phyloP scores from a whole-genome alignment of 1,284 basidiomycete genomes.

The Heliocybe sulcata region DNA sequence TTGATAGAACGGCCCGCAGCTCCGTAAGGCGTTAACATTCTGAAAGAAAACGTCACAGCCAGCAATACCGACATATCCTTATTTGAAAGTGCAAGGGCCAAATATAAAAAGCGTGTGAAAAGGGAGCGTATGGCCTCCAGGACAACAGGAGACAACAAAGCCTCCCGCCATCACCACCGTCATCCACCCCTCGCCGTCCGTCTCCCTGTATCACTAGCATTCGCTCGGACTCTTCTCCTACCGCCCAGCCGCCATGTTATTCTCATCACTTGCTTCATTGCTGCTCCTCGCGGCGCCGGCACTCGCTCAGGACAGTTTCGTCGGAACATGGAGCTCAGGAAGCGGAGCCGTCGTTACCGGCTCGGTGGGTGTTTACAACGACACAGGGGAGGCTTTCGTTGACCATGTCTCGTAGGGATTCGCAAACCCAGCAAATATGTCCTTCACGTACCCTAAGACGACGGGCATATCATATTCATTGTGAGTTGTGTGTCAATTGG shows the following conservation, averaged over 20 bases:
- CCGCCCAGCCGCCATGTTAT: conserved; percentile 10
- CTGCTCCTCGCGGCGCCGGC: conserved; percentile 26
- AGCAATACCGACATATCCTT: not conserved
- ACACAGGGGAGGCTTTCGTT: not conserved
- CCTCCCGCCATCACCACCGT: not conserved
- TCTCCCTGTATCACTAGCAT: not conserved
- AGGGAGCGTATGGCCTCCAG: not conserved
- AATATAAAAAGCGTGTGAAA: not conserved
- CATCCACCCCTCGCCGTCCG: not conserved
- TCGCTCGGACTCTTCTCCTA: not conserved
- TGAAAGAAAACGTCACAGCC: not conserved
- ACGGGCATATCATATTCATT: conserved; percentile 87
- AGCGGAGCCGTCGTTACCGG: conserved; percentile 74
- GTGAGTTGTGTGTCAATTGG: conserved; percentile 38
- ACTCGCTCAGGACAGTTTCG: conserved; percentile 26
- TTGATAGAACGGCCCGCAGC: too few relatives aligned
- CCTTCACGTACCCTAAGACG: conserved; percentile 76
- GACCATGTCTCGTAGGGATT: conserved; percentile 49
- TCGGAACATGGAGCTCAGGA: conserved; percentile 84
- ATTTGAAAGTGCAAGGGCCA: not conserved
- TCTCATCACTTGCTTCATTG: conserved; percentile 27
- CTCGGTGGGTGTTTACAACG: conserved; percentile 46
- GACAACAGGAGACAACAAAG: not conserved
- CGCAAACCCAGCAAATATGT: conserved; percentile 72
- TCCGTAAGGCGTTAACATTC: too few relatives aligned